Evolutionary conservation across 306 rosid species (phyloP).

Genomic region (Gynostemma pentaphyllum): DNA sequence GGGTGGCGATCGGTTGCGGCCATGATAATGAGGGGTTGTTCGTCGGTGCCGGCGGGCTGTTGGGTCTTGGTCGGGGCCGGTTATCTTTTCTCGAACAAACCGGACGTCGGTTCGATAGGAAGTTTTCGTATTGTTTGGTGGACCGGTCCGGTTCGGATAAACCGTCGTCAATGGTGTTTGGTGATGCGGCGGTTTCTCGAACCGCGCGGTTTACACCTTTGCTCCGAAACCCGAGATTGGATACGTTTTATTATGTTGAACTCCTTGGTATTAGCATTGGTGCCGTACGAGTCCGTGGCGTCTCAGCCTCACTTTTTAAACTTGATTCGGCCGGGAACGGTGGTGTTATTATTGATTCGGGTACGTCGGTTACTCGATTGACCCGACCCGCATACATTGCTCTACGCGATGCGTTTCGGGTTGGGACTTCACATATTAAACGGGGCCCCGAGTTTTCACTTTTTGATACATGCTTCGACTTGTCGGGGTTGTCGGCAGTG

Average conservation of each 20-base stretch:
- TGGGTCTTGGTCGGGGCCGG: conserved; percentile 46
- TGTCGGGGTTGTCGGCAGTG: conserved; percentile 39
- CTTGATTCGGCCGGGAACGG: conserved; percentile 43
- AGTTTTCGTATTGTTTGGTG: conserved; percentile 53
- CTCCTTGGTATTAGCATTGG: conserved; percentile 53
- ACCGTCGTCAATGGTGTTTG: conserved; percentile 43
- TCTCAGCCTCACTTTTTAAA: conserved; percentile 31
- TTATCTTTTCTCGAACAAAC: conserved; percentile 45
- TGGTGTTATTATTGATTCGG: conserved; percentile 57
- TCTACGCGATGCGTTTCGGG: conserved; percentile 33
- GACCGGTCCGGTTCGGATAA: conserved; percentile 44
- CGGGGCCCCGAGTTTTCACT: conserved; percentile 46
- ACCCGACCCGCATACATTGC: conserved; percentile 43
- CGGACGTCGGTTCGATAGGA: conserved; percentile 42
- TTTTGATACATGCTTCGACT: conserved; percentile 52
- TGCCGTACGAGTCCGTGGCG: conserved; percentile 32
- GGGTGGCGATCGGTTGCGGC: conserved; percentile 53
- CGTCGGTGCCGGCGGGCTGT: conserved; percentile 47
- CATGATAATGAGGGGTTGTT: conserved; percentile 49
- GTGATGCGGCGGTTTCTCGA: conserved; percentile 41
- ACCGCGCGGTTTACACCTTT: conserved; percentile 50
- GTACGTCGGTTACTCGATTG: conserved; percentile 52
- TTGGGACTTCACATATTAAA: conserved; percentile 35
- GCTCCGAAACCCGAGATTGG: conserved; percentile 34
- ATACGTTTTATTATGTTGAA: conserved; percentile 45